Conservation (phyloP, 345 rosid genomes). For the Syzygium oleosum region DNA sequence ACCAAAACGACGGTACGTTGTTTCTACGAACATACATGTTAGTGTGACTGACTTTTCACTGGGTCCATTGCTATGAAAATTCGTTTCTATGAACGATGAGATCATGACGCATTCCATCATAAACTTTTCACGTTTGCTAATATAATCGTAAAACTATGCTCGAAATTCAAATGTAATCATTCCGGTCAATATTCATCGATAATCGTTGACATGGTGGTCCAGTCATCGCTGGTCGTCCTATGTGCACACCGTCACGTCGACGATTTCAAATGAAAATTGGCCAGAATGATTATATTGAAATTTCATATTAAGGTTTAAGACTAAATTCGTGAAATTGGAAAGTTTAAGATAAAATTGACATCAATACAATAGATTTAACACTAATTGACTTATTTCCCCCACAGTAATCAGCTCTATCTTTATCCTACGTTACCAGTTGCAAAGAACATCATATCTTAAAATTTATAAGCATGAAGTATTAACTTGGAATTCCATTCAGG, state of each 20-base stretch:
- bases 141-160: neutral
- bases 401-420: neutral
- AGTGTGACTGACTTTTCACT: neutral
- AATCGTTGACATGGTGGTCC: no score
- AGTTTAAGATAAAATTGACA: neutral
- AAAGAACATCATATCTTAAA: neutral
- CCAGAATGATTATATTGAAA: rapidly evolving
- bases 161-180: neutral
- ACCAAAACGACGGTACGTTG: neutral
- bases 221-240: neutral
- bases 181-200: neutral
- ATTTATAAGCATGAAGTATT: neutral
- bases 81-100: neutral
- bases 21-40: neutral
- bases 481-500: neutral
- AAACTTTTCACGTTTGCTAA: neutral
- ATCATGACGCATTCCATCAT: rapidly evolving
- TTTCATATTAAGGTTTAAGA: neutral
- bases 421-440: neutral
- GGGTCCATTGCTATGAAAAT: neutral
- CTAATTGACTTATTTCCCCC: neutral
- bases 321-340: neutral
- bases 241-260: neutral
- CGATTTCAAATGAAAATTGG: neutral
- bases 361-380: rapidly evolving